phyloP scores from a whole-genome alignment of 371 early-diverging fungal species.

The Mortierella sp. region DNA sequence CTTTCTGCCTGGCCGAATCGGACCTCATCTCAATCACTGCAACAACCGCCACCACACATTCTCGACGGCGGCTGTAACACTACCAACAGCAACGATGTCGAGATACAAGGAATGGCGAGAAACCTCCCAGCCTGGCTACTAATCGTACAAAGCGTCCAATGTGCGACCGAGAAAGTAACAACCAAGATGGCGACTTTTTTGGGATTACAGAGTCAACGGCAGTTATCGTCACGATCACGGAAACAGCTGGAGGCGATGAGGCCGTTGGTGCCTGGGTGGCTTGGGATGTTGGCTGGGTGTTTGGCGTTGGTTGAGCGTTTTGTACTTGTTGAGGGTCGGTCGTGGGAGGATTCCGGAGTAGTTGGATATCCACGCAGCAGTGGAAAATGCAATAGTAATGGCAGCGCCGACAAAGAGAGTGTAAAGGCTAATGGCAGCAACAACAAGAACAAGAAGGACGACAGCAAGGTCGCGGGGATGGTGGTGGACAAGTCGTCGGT shows the following conservation, averaged over 20 bases:
- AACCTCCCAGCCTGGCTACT: slow-evolving; percentile 49
- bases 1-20: slow-evolving; percentile 17
- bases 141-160: slow-evolving; percentile 32
- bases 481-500: slow-evolving; percentile 22
- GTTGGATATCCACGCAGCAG: background rate
- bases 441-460: background rate
- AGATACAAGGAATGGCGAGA: slow-evolving; percentile 6
- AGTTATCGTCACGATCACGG: slow-evolving; percentile 40
- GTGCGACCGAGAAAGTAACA: slow-evolving; percentile 23
- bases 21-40: background rate
- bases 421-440: background rate
- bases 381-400: background rate
- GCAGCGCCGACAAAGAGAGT: background rate
- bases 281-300: slow-evolving; percentile 43
- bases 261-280: slow-evolving; percentile 29
- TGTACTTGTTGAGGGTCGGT: background rate
- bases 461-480: background rate
- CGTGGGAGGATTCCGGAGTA: background rate
- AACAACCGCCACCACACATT: background rate
- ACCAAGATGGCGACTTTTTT: slow-evolving; percentile 27
- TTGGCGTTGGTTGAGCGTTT: slow-evolving; percentile 35
- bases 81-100: background rate
- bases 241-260: slow-evolving; percentile 39
- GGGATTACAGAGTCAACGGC: slow-evolving; percentile 23
- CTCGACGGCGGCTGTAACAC: background rate